phyloP scores from a whole-genome alignment of 345 rosid species.

The Sisymbrium irio region DNA sequence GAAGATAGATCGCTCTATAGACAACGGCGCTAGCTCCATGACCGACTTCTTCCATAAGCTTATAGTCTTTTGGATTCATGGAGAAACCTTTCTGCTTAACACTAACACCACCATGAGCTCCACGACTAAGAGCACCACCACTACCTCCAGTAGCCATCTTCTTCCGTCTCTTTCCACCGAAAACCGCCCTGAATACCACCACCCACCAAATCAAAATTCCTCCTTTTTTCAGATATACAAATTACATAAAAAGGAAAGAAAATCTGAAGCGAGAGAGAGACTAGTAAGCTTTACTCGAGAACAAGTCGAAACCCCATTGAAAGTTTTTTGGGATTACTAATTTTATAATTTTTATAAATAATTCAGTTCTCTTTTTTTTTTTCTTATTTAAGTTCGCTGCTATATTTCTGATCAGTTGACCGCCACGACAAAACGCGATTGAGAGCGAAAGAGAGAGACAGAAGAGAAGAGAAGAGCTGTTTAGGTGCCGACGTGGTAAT shows the following conservation, averaged over 20 bases:
- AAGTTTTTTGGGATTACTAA: slow-evolving; percentile 2
- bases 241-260: neutral
- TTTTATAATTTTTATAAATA: neutral
- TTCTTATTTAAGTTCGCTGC: slow-evolving; percentile 4
- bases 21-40: slow-evolving; percentile 97
- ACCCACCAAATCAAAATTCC: slow-evolving; percentile 19
- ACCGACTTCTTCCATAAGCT: slow-evolving; percentile 83
- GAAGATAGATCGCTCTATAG: slow-evolving; percentile 87
- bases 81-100: slow-evolving; percentile 54
- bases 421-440: slow-evolving; percentile 35
- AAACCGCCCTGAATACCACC: slow-evolving; percentile 25
- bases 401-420: slow-evolving; percentile 52
- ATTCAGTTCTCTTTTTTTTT: neutral
- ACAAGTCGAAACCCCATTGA: slow-evolving; percentile 31
- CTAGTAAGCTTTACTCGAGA: slow-evolving; percentile 23
- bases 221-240: slow-evolving; percentile 6
- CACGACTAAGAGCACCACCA: slow-evolving; percentile 19
- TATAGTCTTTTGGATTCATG: slow-evolving; percentile 62
- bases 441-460: slow-evolving; percentile 20
- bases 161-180: slow-evolving; percentile 21
- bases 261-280: slow-evolving; percentile 21
- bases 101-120: slow-evolving; percentile 33
- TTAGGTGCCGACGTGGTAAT: slow-evolving; percentile 45
- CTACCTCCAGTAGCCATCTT: slow-evolving; percentile 43
- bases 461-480: slow-evolving; percentile 15